Conservation (phyloP, 805 yeast species). For the Ogataea parapolymorpha region DNA sequence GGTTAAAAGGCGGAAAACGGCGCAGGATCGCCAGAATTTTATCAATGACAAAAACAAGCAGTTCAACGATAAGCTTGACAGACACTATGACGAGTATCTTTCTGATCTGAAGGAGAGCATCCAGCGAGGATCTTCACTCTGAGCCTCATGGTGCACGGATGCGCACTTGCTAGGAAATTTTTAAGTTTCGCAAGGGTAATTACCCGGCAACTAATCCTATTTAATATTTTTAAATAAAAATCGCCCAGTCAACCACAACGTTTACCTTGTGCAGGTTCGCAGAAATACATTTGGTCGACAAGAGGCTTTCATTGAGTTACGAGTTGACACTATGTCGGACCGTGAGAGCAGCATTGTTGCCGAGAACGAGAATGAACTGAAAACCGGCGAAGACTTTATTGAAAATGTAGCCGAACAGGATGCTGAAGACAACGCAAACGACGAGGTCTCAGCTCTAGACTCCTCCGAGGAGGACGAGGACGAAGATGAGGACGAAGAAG, state of each 20-base stretch:
- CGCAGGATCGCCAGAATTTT: conserved; percentile 33
- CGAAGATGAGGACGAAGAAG: conserved; percentile 84
- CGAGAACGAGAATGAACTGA: not conserved
- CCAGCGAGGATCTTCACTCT: conserved; percentile 22
- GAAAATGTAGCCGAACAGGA: conserved; percentile 32
- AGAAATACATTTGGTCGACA: not conserved
- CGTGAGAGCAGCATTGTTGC: conserved; percentile 9
- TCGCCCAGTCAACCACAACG: conserved; percentile 3
- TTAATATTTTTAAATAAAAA: conserved; percentile 4
- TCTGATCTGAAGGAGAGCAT: conserved; percentile 22
- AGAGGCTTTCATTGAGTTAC: not conserved
- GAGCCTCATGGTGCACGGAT: not conserved
- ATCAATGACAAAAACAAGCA: conserved; percentile 72
- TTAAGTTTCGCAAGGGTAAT: not conserved
- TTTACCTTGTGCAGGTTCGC: conserved; percentile 1
- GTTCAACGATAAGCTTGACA: conserved; percentile 63
- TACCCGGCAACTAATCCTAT: conserved; percentile 3
- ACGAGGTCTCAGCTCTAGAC: conserved; percentile 43
- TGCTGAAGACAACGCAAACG: conserved; percentile 32
- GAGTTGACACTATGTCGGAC: conserved; percentile 18
- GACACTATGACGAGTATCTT: conserved; percentile 47
- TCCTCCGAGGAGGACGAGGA: conserved; percentile 91
- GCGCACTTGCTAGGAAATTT: not conserved
- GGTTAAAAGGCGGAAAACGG: conserved; percentile 35
- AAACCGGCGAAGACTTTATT: conserved; percentile 11